Conservation (phyloP, 2,329 filamentous ascomycete genomes). For the Biscogniauxia marginata region DNA sequence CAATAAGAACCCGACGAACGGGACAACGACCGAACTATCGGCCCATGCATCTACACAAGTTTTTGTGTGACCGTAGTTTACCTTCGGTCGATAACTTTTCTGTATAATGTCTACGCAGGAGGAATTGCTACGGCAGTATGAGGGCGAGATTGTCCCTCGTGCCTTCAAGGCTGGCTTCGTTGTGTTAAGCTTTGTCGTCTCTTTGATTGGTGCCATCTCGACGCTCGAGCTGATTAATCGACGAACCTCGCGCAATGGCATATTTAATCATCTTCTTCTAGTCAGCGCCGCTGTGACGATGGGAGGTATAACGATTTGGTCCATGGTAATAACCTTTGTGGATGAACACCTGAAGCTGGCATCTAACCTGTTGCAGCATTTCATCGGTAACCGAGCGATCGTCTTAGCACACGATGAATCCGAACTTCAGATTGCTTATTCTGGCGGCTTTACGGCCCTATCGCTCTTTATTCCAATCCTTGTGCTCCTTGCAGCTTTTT, state of each 20-base stretch:
- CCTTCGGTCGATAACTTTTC: not conserved
- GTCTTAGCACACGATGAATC: constrained; percentile 62
- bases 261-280: constrained; percentile 67
- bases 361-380: constrained; percentile 62
- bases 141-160: constrained; percentile 46
- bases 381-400: constrained; percentile 79
- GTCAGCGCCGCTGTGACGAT: constrained; percentile 65
- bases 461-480: constrained; percentile 80
- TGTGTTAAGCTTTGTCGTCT: constrained; percentile 72
- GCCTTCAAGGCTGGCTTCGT: constrained; percentile 61
- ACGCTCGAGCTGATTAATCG: constrained; percentile 81
- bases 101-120: constrained; percentile 26
- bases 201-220: constrained; percentile 72
- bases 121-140: constrained; percentile 40
- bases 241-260: constrained; percentile 65
- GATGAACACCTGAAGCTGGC: constrained; percentile 14
- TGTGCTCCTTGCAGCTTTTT: constrained; percentile 71
- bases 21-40: not conserved
- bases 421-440: constrained; percentile 72
- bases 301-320: constrained; percentile 74
- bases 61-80: not conserved
- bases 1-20: not conserved
- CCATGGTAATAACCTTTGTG: constrained; percentile 51
- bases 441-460: constrained; percentile 65
- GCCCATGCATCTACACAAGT: not conserved